phyloP scores from a whole-genome alignment of 768 basidiomycete species.

The Pleurotus pulmonarius region DNA sequence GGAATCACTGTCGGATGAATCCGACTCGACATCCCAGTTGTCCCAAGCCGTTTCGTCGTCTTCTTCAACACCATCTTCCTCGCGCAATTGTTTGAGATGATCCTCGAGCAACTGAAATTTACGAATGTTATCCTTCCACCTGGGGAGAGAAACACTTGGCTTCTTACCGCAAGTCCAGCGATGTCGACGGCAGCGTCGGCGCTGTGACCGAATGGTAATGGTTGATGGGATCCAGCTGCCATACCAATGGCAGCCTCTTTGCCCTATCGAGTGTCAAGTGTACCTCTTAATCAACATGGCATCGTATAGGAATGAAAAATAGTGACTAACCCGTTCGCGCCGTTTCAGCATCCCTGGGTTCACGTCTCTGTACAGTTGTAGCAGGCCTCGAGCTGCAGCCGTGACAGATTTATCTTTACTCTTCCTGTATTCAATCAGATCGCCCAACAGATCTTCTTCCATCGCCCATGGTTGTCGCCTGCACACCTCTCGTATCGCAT shows the following conservation, averaged over 20 bases:
- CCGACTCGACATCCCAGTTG: slow-evolving; percentile 85
- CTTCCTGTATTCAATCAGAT: slow-evolving; percentile 93
- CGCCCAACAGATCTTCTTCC: slow-evolving; percentile 90
- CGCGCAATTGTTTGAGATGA: slow-evolving; percentile 69
- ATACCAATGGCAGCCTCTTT: slow-evolving; percentile 86
- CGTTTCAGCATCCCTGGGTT: slow-evolving; percentile 91
- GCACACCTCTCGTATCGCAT: slow-evolving; percentile 94
- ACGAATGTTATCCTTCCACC: neutral
- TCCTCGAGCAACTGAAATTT: slow-evolving; percentile 75
- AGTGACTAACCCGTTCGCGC: slow-evolving; percentile 67
- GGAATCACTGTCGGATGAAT: slow-evolving; percentile 49
- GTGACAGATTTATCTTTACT: slow-evolving; percentile 92
- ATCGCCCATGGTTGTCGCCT: slow-evolving; percentile 94
- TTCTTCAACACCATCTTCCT: slow-evolving; percentile 54
- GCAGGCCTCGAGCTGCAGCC: slow-evolving; percentile 80
- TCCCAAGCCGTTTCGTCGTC: slow-evolving; percentile 77
- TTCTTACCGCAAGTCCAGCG: slow-evolving; percentile 82
- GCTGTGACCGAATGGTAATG: slow-evolving; percentile 80
- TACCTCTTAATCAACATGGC: slow-evolving; percentile 6
- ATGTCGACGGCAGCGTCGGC: slow-evolving; percentile 77
- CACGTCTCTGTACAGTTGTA: slow-evolving; percentile 92
- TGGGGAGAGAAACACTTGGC: neutral
- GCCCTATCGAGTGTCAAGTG: slow-evolving; percentile 45
- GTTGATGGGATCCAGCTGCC: slow-evolving; percentile 49
- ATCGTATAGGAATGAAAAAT: neutral